A percentile compares a stretch with the other conserved stretches of the same genome.
Conservation (phyloP, 805 yeast species). For the Candida multigemmis region DNA sequence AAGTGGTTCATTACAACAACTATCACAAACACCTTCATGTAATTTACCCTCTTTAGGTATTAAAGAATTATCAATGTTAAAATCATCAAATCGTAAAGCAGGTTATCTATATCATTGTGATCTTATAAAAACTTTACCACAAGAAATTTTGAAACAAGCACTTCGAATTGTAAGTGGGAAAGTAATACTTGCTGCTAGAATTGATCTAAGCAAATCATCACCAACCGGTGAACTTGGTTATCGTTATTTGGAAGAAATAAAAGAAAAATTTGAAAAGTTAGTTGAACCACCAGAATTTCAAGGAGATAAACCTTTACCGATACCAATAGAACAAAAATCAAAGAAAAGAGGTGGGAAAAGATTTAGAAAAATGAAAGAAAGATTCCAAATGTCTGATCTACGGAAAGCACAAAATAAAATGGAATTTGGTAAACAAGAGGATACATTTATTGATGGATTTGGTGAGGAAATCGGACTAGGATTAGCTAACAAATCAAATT, state of each 20-base stretch:
- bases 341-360: conserved; percentile 84
- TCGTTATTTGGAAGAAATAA: conserved; percentile 52
- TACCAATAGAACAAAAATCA: conserved; percentile 67
- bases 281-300: conserved; percentile 67
- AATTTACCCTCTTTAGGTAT: conserved; percentile 75
- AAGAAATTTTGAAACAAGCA: conserved; percentile 55
- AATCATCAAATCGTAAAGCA: conserved; percentile 28
- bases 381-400: conserved; percentile 71
- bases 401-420: conserved; percentile 78
- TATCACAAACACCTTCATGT: conserved; percentile 72
- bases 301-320: conserved; percentile 55
- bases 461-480: conserved; percentile 85
- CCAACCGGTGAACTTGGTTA: conserved; percentile 47
- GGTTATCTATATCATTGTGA: conserved; percentile 63
- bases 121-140: conserved; percentile 49
- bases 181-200: conserved; percentile 70
- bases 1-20: conserved; percentile 57
- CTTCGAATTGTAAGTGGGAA: conserved; percentile 76
- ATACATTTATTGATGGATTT: conserved; percentile 47
- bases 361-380: conserved; percentile 71
- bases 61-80: conserved; percentile 23
- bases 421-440: conserved; percentile 73
- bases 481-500: conserved; percentile 32
- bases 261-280: conserved; percentile 57
- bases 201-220: conserved; percentile 46